Evolutionary conservation across 129 eudicot genomes (phyloP).

Genomic region (Kitagawia praeruptora): DNA sequence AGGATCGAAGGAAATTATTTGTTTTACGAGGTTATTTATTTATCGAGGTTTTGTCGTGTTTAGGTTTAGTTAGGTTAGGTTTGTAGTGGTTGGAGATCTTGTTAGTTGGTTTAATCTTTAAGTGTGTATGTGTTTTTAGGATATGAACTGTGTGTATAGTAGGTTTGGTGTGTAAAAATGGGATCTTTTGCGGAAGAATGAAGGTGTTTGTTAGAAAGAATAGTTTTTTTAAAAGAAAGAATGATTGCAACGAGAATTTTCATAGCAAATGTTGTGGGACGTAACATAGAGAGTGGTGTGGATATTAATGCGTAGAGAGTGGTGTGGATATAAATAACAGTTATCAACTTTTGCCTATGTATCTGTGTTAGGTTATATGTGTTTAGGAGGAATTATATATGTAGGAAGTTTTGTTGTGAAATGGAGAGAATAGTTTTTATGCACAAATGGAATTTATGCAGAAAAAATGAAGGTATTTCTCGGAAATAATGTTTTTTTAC

Average conservation of each 20-base stretch:
- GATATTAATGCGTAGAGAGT: too few species aligned
- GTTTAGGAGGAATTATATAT: too few species aligned
- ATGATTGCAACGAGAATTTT: not conserved
- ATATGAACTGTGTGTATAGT: not conserved
- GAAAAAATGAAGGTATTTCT: not conserved
- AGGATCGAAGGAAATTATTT: not conserved
- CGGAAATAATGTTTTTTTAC: not conserved
- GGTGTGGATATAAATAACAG: too few species aligned
- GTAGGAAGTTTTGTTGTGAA: too few species aligned
- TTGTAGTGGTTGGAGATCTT: not conserved
- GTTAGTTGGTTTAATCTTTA: not conserved
- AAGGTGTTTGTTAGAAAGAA: not conserved
- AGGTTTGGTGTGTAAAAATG: not conserved
- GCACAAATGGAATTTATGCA: not conserved
- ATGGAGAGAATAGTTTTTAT: too few species aligned
- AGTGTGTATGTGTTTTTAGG: not conserved
- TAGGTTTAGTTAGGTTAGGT: not conserved
- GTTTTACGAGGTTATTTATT: too few species aligned
- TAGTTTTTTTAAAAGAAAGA: not conserved
- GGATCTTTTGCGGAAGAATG: not conserved
- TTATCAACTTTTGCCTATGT: not conserved
- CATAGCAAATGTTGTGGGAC: not conserved
- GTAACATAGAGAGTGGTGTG: not conserved
- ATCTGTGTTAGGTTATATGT: too few species aligned
- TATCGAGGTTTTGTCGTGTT: not conserved